These are phyloP conservation scores for Psilocybe sp. DNA, from an alignment of 768 basidiomycete genomes.

Conservation along the genomic window DNA sequence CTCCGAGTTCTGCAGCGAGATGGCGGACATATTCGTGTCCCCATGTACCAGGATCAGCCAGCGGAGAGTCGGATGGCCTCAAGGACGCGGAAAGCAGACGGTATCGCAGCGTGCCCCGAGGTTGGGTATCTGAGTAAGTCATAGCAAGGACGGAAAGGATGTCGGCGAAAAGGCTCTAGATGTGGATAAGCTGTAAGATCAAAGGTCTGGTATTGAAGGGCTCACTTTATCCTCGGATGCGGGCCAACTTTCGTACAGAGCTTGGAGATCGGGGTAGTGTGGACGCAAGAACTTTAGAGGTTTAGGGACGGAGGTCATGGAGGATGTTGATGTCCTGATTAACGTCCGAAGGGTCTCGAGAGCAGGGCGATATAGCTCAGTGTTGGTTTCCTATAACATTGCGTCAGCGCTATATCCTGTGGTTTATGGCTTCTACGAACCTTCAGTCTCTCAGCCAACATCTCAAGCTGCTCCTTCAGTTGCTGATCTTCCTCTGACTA, in stretches of 20 bases:
- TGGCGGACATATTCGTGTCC: conserved; percentile 99
- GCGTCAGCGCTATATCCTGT: conserved; percentile 11
- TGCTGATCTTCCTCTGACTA: conserved; percentile 96
- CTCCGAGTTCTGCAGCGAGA: conserved; percentile 92
- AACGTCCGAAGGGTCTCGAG: conserved; percentile 91
- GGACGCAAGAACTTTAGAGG: conserved; percentile 97
- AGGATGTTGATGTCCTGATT: conserved; percentile 94
- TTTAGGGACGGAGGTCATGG: conserved; percentile 99
- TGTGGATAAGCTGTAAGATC: conserved; percentile 10
- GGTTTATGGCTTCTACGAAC: conserved; percentile 38
- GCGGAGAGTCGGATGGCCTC: conserved; percentile 59
- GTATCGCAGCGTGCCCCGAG: conserved; percentile 92
- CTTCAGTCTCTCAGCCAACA: conserved; percentile 93
- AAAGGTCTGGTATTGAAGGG: not conserved
- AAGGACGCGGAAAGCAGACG: conserved; percentile 79
- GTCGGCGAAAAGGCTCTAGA: conserved; percentile 89
- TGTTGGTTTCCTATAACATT: conserved; percentile 75
- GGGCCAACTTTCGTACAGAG: conserved; percentile 79
- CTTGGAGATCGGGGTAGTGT: conserved; percentile 84
- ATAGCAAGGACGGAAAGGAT: conserved; percentile 98
- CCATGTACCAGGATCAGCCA: conserved; percentile 93
- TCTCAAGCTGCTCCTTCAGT: conserved; percentile 91
- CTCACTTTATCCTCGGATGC: conserved; percentile 74
- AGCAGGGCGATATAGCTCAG: conserved; percentile 80
- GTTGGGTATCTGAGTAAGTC: conserved; percentile 98